Conservation (phyloP, 306 rosid genomes). For the Morella rubra region DNA sequence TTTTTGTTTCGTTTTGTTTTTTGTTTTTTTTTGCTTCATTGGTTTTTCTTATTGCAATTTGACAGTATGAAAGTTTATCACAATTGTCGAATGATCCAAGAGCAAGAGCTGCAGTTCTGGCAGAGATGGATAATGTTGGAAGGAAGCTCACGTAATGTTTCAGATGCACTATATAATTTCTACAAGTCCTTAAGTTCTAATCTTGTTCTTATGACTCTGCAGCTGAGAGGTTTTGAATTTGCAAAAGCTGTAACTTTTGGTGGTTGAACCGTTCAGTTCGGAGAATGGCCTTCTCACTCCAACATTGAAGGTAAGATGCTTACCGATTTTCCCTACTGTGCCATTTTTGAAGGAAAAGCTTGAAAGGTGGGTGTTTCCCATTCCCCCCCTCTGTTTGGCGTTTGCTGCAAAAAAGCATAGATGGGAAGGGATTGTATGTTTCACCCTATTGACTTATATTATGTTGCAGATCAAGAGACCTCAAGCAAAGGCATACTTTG, state of each 20-base stretch:
- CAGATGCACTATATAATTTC: background rate
- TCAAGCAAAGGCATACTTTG: constrained; percentile 83
- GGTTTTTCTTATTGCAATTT: constrained; percentile 17
- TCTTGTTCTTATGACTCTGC: constrained; percentile 13
- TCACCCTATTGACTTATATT: background rate
- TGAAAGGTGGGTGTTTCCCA: too few species aligned
- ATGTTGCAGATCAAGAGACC: constrained; percentile 77
- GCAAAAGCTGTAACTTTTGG: constrained; percentile 76
- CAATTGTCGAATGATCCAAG: constrained; percentile 87
- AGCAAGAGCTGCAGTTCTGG: constrained; percentile 72
- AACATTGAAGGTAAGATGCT: constrained; percentile 73
- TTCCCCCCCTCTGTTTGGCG: background rate
- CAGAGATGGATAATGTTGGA: constrained; percentile 84
- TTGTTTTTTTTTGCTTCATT: background rate
- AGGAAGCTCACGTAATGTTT: constrained; percentile 70
- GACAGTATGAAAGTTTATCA: constrained; percentile 55
- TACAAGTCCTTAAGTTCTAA: background rate
- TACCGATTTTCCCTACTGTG: background rate
- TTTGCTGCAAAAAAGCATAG: background rate
- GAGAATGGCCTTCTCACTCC: constrained; percentile 95
- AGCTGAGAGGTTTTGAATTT: constrained; percentile 96
- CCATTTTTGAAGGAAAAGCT: too few species aligned
- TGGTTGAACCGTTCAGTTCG: constrained; percentile 73
- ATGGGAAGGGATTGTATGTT: background rate
- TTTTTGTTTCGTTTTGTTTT: too few species aligned